Evolutionary conservation across 371 early-diverging fungal species (phyloP), one percentile per base, ranked within the genome.

Genomic region (Phascolomyces articulosus): DNA sequence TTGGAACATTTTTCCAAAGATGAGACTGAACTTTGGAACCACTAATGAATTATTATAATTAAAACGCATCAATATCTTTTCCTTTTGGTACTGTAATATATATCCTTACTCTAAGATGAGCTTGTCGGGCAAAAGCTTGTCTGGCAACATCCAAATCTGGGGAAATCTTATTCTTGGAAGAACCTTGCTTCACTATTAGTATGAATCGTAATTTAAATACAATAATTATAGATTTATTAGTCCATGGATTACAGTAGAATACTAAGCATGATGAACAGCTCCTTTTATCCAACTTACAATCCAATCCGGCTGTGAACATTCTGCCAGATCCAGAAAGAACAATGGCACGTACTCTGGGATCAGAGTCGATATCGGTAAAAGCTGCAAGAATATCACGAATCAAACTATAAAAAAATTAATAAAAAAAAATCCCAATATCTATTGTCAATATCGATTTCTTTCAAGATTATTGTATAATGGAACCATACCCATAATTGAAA

Each of bases 281-380:
- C 3, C 31, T 31, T 9, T 34, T 31, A 49, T 23, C 7, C 8
- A n/a, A 77, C 82, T 80, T 88, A 88, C 91, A 76, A 64, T 97
- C 98, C 27, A 97, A 77, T 16, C 97, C 97, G 40, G 95, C 91
- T 24, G 92, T 91, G 69, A 97, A 97, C 71, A 89, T 75, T 27
- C 88, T 84, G 10, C 92, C 90, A 21, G 82, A 65, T 9, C 89
- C 93, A 24, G 90, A 90, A 28, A 95, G 62, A 48, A 97, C 89
- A 18, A 96, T 86, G 57, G 84, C 80, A 29, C 89, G 87, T 55
- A 95, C 15, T 40, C 86, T 70, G 13, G 73, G 66, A 72, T 95
- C 94, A 23, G 55, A 49, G 21, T 77, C 66, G 58, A 96, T 70
- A 18, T 66, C 65, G 3, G 48, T 64, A 63, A 95, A 95, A 54